Evolutionary conservation across 768 basidiomycete species (phyloP).

Genomic region (Coprinopsis marcescibilis): DNA sequence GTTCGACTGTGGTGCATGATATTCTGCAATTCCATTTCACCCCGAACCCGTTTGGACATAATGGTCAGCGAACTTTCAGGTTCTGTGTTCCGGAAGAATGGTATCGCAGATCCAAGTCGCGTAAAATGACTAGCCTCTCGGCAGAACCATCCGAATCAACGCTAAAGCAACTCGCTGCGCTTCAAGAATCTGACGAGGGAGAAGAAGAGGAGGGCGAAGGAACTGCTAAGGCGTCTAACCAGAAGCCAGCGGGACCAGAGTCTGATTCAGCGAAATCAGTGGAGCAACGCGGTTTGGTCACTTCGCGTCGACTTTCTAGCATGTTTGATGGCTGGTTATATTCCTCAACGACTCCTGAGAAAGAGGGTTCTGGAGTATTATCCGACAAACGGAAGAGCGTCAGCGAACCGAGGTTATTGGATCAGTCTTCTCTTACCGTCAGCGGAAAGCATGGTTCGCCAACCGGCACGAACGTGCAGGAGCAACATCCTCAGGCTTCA

Average conservation of each 20-base stretch:
- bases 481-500: slow-evolving; percentile 15
- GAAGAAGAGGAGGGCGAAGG: slow-evolving; percentile 46
- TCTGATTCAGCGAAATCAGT: slow-evolving; percentile 20
- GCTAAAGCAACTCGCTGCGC: slow-evolving; percentile 39
- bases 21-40: slow-evolving; percentile 35
- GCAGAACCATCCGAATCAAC: slow-evolving; percentile 48
- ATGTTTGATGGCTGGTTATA: slow-evolving; percentile 65
- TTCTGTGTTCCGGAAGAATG: slow-evolving; percentile 76
- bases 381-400: slow-evolving; percentile 51
- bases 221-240: slow-evolving; percentile 48
- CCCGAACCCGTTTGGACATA: slow-evolving; percentile 36
- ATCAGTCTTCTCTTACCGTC: too few species aligned
- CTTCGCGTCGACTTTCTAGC: slow-evolving; percentile 57
- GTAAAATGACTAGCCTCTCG: slow-evolving; percentile 37
- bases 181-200: slow-evolving; percentile 41
- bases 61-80: slow-evolving; percentile 42
- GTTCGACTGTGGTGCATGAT: slow-evolving; percentile 35
- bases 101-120: slow-evolving; percentile 67
- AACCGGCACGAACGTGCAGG: slow-evolving; percentile 22
- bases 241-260: slow-evolving; percentile 16
- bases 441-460: too few species aligned
- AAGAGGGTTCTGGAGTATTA: slow-evolving; percentile 26
- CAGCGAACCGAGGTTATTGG: slow-evolving; percentile 64
- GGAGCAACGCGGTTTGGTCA: slow-evolving; percentile 49
- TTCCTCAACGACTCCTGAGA: slow-evolving; percentile 33